These are phyloP conservation scores for Penicillium salamii DNA, from an alignment of 495 filamentous ascomycete species.

Conservation along the genomic window DNA sequence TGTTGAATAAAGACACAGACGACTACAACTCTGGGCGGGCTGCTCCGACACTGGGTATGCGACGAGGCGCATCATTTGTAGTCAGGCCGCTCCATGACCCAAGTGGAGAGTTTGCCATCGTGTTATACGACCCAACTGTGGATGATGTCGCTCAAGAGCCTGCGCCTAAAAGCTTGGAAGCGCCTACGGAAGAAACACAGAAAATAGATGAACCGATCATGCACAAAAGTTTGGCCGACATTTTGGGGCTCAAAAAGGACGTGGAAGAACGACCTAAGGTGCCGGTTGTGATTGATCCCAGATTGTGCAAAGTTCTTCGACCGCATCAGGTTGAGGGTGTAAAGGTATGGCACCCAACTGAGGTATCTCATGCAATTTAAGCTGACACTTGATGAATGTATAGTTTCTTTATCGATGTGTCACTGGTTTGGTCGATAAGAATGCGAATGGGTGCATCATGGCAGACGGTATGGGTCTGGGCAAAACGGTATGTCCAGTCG, in stretches of 20 bases:
- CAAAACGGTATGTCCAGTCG: slow-evolving; percentile 65
- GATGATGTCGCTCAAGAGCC: slow-evolving; percentile 71
- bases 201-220: slow-evolving; percentile 78
- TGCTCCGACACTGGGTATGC: slow-evolving; percentile 81
- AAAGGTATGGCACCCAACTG: slow-evolving; percentile 50
- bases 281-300: slow-evolving; percentile 95
- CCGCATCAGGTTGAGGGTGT: slow-evolving; percentile 99
- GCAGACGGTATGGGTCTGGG: slow-evolving; percentile 98
- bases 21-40: slow-evolving; percentile 74
- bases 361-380: not conserved
- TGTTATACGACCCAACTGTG: slow-evolving; percentile 91
- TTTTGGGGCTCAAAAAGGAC: slow-evolving; percentile 90
- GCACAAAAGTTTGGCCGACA: slow-evolving; percentile 94
- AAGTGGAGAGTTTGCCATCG: slow-evolving; percentile 93
- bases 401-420: slow-evolving; percentile 90
- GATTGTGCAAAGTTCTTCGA: slow-evolving; percentile 82
- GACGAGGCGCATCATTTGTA: slow-evolving; percentile 79
- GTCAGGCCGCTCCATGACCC: slow-evolving; percentile 93
- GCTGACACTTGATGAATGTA: slow-evolving; percentile 2
- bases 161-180: slow-evolving; percentile 51
- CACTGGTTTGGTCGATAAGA: slow-evolving; percentile 89
- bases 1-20: slow-evolving; percentile 73
- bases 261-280: slow-evolving; percentile 79
- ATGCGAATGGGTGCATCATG: slow-evolving; percentile 98
- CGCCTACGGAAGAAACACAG: slow-evolving; percentile 47